Base-by-base conservation (phyloP, 805 yeast species). In the Clavispora santaluciae region DNA sequence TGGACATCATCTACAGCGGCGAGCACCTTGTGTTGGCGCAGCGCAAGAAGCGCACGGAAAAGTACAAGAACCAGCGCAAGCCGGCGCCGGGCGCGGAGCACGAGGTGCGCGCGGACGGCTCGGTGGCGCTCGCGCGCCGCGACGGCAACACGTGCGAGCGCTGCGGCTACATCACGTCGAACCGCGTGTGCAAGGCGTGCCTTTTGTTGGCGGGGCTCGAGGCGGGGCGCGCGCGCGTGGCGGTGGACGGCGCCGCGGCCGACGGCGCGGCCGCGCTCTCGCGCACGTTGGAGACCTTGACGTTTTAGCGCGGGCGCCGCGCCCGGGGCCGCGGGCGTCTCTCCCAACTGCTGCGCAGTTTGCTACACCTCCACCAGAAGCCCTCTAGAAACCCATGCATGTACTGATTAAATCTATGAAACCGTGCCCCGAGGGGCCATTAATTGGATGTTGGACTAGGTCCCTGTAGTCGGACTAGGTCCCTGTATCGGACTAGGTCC, bases 1-100 rank as follows among this genome's bases (percentile, higher is more conserved):
- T 93, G 60, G 99, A 93, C 64, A 86, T 93, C 40, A 93, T 93
- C 23, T 85, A 86, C 50, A 86, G 95, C 49, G 99, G 99, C 25
- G 99, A 93, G 63, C 82, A 81, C 46, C 75, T 90, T 49, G 81
- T 77, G 24, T 63, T 90, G 35, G 76, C 77, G 49, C 77, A 77
- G 24, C 80, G 74, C 58, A 78, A 73, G 56, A 67, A 68, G 47
- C 44, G 43, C n/a, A 72, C 75, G 41, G 57, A 51, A 15, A 57
- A 55, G 41, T 64, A 57, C 50, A 62, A 66, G 40, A 59, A 49
- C 36, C 61, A 53, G 21, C 60, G 59, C 44, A 59, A 56, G 36
- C 33, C 12, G 22, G 43, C 31, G 30, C n/a, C 39, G 29, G 35
- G 50, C 30, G 22, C 22, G n/a, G 85, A 79, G 49, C 59, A 72